Conservation (phyloP, 2,329 filamentous ascomycete species). For the Scytalidium sp. region DNA sequence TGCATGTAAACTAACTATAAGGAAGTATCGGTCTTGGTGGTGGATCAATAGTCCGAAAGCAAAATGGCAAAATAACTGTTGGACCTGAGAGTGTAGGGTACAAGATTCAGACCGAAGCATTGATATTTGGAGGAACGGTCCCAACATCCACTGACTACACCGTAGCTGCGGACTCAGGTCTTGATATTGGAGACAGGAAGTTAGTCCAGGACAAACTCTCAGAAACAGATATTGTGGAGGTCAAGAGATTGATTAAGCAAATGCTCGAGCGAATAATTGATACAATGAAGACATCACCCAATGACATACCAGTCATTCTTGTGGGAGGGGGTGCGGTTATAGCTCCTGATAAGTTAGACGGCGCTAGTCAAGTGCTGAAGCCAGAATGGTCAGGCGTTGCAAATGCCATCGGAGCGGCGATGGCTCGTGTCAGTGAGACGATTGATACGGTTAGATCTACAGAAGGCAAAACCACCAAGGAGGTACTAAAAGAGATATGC, state of each 20-base stretch:
- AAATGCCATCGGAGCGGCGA: constrained; percentile 56
- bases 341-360: constrained; percentile 41
- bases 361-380: constrained; percentile 44
- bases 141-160: constrained; percentile 59
- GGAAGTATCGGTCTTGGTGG: constrained; percentile 52
- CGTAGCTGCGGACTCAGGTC: constrained; percentile 19
- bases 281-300: constrained; percentile 51
- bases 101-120: constrained; percentile 41
- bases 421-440: constrained; percentile 30
- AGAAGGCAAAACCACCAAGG: constrained; percentile 5
- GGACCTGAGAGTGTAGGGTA: constrained; percentile 55
- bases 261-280: constrained; percentile 52
- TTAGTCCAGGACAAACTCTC: neutral
- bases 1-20: neutral
- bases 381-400: constrained; percentile 51
- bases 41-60: constrained; percentile 40
- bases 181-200: constrained; percentile 10
- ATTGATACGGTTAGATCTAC: constrained; percentile 15
- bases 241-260: constrained; percentile 38
- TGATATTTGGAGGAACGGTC: constrained; percentile 48
- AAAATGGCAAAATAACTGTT: constrained; percentile 30
- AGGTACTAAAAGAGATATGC: constrained; percentile 8
- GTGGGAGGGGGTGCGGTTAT: constrained; percentile 55
- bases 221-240: constrained; percentile 32
- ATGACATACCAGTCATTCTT: constrained; percentile 46